These are phyloP conservation scores for Heimioporus retisporus DNA, from an alignment of 1,284 basidiomycete genomes.

Conservation along the genomic window DNA sequence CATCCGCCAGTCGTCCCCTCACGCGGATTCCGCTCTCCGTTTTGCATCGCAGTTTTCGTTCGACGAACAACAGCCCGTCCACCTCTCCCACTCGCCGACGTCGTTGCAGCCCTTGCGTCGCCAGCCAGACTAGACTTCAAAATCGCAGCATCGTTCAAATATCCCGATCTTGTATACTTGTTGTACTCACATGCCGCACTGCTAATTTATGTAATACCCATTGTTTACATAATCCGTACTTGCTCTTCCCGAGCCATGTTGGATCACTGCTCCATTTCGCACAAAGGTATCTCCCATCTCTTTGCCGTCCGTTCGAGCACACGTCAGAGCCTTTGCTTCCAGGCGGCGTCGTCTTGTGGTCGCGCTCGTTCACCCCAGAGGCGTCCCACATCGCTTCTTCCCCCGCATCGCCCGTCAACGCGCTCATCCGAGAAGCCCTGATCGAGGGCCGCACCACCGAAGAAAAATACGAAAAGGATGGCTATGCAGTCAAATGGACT, in stretches of 20 bases:
- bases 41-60: slow-evolving; percentile 24
- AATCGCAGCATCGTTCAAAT: slow-evolving; percentile 2
- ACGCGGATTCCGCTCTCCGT: slow-evolving; percentile 11
- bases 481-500: slow-evolving; percentile 93
- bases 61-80: slow-evolving; percentile 13
- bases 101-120: slow-evolving; percentile 34
- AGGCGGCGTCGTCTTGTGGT: slow-evolving; percentile 96
- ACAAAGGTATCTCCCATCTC: slow-evolving; percentile 80
- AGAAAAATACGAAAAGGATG: slow-evolving; percentile 90
- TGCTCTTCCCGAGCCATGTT: slow-evolving; percentile 62
- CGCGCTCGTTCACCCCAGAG: slow-evolving; percentile 90
- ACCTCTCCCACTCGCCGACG: no score
- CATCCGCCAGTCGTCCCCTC: slow-evolving; percentile 8
- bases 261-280: slow-evolving; percentile 91
- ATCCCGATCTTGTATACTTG: no score
- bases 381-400: slow-evolving; percentile 79
- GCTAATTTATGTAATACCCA: slow-evolving; percentile 26
- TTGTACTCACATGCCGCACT: no score
- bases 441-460: slow-evolving; percentile 87
- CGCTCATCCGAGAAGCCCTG: slow-evolving; percentile 89
- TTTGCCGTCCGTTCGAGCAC: background rate
- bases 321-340: slow-evolving; percentile 18
- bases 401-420: slow-evolving; percentile 90
- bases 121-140: slow-evolving; percentile 22
- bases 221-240: slow-evolving; percentile 29